Conservation (phyloP, 768 basidiomycete species). For the Mycena maculata region DNA sequence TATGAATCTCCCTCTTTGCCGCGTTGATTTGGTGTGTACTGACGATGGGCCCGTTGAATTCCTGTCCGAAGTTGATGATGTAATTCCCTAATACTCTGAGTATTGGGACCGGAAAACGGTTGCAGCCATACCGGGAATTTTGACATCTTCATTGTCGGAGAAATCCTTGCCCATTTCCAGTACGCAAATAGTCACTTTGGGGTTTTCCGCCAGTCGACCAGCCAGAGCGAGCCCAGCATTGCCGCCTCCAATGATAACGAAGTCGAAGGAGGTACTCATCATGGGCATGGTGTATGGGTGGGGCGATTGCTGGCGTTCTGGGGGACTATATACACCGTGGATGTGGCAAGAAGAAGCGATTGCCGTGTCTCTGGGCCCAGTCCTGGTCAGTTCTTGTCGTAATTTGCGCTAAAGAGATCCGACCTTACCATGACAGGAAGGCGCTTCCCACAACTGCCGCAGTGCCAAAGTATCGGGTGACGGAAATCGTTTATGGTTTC, state of each 20-base stretch:
- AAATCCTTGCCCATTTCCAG: constrained; percentile 41
- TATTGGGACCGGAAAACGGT: not conserved
- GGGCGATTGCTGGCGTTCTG: no score
- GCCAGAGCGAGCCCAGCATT: constrained; percentile 53
- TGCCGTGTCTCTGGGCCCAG: no score
- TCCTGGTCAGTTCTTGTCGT: no score
- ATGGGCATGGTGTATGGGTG: no score
- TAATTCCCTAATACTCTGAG: not conserved
- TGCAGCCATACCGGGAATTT: not conserved
- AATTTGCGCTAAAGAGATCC: no score
- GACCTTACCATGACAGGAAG: no score
- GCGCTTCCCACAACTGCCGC: no score
- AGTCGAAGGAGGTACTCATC: not conserved
- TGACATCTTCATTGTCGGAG: constrained; percentile 4
- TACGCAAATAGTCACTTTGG: constrained; percentile 48
- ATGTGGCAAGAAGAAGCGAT: no score
- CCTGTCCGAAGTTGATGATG: constrained; percentile 7
- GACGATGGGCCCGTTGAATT: constrained; percentile 5
- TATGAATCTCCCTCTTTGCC: not conserved
- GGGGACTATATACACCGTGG: no score
- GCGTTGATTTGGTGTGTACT: not conserved
- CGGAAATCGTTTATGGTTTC: no score
- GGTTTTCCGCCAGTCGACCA: constrained; percentile 49
- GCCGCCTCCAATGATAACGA: constrained; percentile 24
- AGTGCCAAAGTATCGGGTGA: no score